A percentile compares a stretch with the other conserved stretches of the same genome.
These are phyloP conservation scores for Alternaria viburni DNA, from an alignment of 2,329 filamentous ascomycete genomes.

Conservation along the genomic window DNA sequence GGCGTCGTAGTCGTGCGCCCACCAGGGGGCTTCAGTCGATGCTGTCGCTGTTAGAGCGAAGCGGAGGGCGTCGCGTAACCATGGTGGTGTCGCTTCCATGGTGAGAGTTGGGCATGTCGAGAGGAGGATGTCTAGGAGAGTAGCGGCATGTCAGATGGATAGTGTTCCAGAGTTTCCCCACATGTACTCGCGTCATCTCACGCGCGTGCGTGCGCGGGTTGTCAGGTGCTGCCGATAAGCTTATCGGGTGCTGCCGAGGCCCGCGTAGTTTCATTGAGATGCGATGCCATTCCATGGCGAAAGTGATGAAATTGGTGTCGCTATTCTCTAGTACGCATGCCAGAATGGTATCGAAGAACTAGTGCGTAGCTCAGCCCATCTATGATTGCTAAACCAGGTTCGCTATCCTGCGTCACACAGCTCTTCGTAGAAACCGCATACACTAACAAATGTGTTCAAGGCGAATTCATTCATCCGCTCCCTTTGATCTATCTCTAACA, in stretches of 20 bases:
- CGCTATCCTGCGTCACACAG: neutral
- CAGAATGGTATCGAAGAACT: neutral
- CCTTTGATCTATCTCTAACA: neutral
- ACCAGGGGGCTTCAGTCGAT: constrained; percentile 26
- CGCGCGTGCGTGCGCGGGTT: constrained; percentile 1
- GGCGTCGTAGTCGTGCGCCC: constrained; percentile 3
- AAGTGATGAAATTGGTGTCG: neutral
- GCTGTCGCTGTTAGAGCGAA: constrained; percentile 34
- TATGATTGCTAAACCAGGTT: neutral
- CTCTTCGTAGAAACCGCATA: neutral
- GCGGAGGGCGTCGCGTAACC: constrained; percentile 31
- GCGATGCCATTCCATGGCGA: neutral
- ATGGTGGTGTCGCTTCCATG: constrained; percentile 16
- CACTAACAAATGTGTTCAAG: neutral
- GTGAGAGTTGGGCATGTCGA: constrained; percentile 1
- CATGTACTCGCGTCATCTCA: constrained; percentile 16
- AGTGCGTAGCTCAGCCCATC: neutral
- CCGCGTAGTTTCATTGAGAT: constrained; percentile 12
- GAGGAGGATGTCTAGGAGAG: neutral
- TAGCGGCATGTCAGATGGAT: constrained; percentile 14
- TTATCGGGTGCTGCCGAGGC: constrained; percentile 6
- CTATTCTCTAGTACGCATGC: neutral
- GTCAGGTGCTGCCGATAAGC: constrained; percentile 24
- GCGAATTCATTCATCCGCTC: neutral
- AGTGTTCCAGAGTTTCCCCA: constrained; percentile 7